A percentile compares a stretch with the other conserved stretches of the same genome.
Conservation (phyloP, 805 yeast genomes). For the Metschnikowia anglica region DNA sequence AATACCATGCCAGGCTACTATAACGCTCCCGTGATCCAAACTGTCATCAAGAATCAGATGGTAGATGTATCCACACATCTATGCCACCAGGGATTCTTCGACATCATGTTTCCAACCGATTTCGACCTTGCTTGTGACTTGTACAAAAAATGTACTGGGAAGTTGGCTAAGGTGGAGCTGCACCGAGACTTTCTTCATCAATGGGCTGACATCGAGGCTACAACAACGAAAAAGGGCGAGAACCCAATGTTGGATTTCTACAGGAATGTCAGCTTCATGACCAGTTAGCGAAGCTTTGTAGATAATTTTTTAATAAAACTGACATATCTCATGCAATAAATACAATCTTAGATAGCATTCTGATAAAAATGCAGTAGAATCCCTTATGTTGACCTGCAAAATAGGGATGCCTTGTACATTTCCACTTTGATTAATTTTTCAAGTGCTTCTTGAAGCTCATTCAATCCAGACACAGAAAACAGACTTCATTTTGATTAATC, state of each 20-base stretch:
- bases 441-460: background rate
- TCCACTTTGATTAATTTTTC: too few relatives aligned
- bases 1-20: constrained; percentile 52
- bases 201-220: constrained; percentile 70
- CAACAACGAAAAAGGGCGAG: constrained; percentile 74
- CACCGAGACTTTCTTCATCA: constrained; percentile 64
- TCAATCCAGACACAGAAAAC: constrained; percentile 5
- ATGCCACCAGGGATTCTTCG: constrained; percentile 85
- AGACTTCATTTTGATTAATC: constrained; percentile 1
- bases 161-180: constrained; percentile 49
- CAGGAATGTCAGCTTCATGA: constrained; percentile 68
- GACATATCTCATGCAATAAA: background rate
- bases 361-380: background rate
- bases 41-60: constrained; percentile 65
- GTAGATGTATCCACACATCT: constrained; percentile 70
- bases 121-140: constrained; percentile 60
- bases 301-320: background rate
- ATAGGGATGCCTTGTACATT: background rate
- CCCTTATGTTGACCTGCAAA: constrained; percentile 1
- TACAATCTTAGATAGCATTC: background rate
- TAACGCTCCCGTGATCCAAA: constrained; percentile 78
- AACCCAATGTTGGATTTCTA: constrained; percentile 82
- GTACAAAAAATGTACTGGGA: constrained; percentile 64
- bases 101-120: constrained; percentile 84
- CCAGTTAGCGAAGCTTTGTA: constrained; percentile 30